Conservation (phyloP, 1,284 basidiomycete genomes). For the Coniferiporia weirii region DNA sequence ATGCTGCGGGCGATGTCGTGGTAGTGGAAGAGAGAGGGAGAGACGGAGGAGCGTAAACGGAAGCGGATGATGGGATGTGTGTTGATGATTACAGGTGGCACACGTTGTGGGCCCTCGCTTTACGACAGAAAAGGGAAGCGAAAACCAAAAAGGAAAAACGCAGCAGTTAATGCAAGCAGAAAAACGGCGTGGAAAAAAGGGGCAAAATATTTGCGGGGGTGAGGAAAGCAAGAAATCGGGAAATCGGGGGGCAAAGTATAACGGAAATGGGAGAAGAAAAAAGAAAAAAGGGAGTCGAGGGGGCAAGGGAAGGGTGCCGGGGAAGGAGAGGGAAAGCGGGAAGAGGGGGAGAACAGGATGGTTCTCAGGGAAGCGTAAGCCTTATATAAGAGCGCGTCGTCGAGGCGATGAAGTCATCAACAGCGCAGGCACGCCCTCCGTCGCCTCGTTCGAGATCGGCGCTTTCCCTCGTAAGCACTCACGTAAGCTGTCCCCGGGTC, state of each 20-base stretch:
- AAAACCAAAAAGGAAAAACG: no score
- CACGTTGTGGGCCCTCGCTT: no score
- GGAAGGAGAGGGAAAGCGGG: background rate
- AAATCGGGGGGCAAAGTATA: background rate
- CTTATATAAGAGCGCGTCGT: background rate
- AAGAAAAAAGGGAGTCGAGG: background rate
- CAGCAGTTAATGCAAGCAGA: no score
- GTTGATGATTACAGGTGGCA: no score
- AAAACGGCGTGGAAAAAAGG: background rate
- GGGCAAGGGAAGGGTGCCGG: background rate
- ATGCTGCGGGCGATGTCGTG: background rate
- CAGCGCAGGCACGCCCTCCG: background rate
- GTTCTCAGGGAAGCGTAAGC: background rate
- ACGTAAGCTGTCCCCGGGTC: no score
- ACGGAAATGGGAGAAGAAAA: background rate
- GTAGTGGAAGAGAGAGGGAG: background rate
- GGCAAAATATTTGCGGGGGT: background rate
- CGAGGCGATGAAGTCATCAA: constrained; percentile 4
- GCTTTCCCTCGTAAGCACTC: background rate
- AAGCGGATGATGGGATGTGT: background rate
- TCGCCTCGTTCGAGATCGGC: background rate
- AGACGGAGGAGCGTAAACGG: background rate
- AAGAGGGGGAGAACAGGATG: background rate
- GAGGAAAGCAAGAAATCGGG: background rate
- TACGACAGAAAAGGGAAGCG: no score